Evolutionary conservation across 1,284 basidiomycete species (phyloP).

Genomic region (Trametes pubescens): DNA sequence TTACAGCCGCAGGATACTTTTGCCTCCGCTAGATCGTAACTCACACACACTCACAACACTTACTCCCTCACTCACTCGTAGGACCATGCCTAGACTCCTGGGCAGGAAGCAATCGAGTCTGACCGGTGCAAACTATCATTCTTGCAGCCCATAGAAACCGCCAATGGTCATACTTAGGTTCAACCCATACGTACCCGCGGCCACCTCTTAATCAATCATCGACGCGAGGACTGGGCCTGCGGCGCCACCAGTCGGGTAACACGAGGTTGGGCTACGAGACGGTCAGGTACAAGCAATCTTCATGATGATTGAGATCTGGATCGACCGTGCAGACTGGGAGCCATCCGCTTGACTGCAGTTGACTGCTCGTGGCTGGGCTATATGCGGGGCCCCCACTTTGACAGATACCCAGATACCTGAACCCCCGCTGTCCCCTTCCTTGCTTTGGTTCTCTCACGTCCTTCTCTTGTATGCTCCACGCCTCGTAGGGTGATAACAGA

Average conservation of each 20-base stretch:
- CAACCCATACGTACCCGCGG: background rate
- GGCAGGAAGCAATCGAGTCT: background rate
- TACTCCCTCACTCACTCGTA: conserved; percentile 1
- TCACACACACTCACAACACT: background rate
- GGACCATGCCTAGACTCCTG: no score
- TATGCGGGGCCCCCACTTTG: background rate
- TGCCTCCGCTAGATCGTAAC: conserved; percentile 1
- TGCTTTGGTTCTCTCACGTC: background rate
- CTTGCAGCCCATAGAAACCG: background rate
- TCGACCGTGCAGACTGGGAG: conserved; percentile 1
- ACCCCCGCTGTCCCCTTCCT: background rate
- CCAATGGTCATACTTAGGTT: background rate
- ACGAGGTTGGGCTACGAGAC: background rate
- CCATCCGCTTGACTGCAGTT: background rate
- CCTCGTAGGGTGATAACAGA: conserved; percentile 10
- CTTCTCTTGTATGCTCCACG: conserved; percentile 15
- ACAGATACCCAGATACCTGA: conserved; percentile 11
- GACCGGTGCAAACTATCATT: background rate
- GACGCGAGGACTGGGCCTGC: background rate
- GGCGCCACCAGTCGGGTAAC: background rate
- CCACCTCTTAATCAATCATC: no score
- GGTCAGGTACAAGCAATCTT: background rate
- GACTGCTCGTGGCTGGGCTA: conserved; percentile 3
- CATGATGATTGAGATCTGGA: conserved; percentile 5
- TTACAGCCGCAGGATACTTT: background rate